Evolutionary conservation across 2,329 filamentous ascomycete species (phyloP).

Genomic region (Xylariaceae sp.): DNA sequence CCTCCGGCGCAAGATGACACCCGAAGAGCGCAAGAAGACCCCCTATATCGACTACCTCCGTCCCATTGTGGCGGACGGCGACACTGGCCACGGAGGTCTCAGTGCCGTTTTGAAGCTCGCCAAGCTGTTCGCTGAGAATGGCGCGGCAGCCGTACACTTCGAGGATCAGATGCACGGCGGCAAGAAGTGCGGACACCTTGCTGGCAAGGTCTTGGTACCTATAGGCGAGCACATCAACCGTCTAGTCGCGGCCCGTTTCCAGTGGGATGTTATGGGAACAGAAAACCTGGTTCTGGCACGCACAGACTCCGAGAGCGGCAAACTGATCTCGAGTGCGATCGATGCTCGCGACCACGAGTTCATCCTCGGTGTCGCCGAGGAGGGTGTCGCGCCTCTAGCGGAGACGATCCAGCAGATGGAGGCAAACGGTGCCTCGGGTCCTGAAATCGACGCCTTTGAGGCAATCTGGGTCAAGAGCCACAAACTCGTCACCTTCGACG

Average conservation of each 20-base stretch:
- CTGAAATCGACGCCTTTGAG: conserved; percentile 82
- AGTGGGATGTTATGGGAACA: conserved; percentile 96
- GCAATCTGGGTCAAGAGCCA: conserved; percentile 82
- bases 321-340: conserved; percentile 81
- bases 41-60: conserved; percentile 90
- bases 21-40: conserved; percentile 65
- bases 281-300: conserved; percentile 94
- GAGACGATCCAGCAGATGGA: conserved; percentile 92
- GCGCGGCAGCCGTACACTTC: conserved; percentile 92
- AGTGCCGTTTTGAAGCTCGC: conserved; percentile 92
- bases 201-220: conserved; percentile 92
- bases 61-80: conserved; percentile 92
- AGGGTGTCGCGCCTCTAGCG: conserved; percentile 70
- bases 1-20: conserved; percentile 67
- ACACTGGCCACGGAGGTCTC: conserved; percentile 90
- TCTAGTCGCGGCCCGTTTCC: conserved; percentile 83
- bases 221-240: conserved; percentile 95
- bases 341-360: conserved; percentile 96
- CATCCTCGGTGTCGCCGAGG: conserved; percentile 79
- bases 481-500: conserved; percentile 83
- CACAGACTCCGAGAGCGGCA: conserved; percentile 92
- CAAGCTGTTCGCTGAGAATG: conserved; percentile 96
- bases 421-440: conserved; percentile 64
- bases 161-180: conserved; percentile 97
- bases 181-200: conserved; percentile 96